Conservation (phyloP, 164 flowering plant genomes). For the Vitis vinifera region ASM3070453v1 NC_081820.1:4476001-4476500, state of each 20-base stretch:
- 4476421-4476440: neutral
- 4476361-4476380: neutral
- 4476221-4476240: constrained; percentile 42
- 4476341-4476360: neutral
- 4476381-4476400: neutral
- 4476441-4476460: no score
- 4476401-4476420: neutral
- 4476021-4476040: constrained; percentile 43
- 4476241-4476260: constrained; percentile 37
- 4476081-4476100: no score
- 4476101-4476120: neutral
- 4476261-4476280: constrained; percentile 44
- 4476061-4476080: constrained; percentile 43
- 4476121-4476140: neutral
- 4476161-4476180: neutral
- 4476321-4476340: neutral
- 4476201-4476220: constrained; percentile 41
- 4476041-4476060: constrained; percentile 40
- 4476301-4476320: neutral
- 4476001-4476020: constrained; percentile 45
- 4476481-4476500: no score
- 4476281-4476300: constrained; percentile 42
- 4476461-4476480: no score
- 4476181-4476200: constrained; percentile 21
- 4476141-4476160: neutral